Conservation (phyloP, 2,329 filamentous ascomycete species). For the Aspergillus calidoustus region DNA sequence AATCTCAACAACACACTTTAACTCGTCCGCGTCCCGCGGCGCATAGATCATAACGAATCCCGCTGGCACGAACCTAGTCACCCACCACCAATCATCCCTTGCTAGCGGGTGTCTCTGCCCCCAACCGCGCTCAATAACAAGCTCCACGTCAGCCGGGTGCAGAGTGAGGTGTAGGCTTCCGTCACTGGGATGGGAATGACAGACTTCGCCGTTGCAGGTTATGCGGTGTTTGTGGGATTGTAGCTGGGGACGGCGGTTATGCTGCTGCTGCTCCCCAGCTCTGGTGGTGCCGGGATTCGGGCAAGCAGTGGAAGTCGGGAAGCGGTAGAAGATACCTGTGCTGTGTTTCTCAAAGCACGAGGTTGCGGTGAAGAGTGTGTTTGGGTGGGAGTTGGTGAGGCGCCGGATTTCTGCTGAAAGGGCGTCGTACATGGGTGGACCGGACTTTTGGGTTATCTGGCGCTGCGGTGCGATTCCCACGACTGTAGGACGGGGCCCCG, state of each 20-base stretch:
- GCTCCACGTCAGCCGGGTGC: slow-evolving; percentile 75
- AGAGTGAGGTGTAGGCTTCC: slow-evolving; percentile 79
- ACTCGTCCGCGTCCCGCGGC: slow-evolving; percentile 69
- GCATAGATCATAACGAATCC: slow-evolving; percentile 85
- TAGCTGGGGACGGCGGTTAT: background rate
- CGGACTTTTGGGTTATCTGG: slow-evolving; percentile 71
- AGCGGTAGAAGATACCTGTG: slow-evolving; percentile 69
- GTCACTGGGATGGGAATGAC: slow-evolving; percentile 77
- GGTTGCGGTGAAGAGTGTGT: slow-evolving; percentile 63
- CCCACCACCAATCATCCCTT: slow-evolving; percentile 64
- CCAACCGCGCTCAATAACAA: slow-evolving; percentile 77
- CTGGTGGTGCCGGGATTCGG: background rate
- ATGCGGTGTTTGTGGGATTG: slow-evolving; percentile 19
- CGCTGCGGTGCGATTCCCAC: slow-evolving; percentile 81
- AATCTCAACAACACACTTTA: slow-evolving; percentile 69
- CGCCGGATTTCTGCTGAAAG: slow-evolving; percentile 59
- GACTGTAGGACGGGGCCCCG: slow-evolving; percentile 68
- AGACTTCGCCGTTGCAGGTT: slow-evolving; percentile 71
- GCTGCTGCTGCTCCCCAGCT: background rate
- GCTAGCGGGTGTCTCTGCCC: slow-evolving; percentile 66
- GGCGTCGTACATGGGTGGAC: slow-evolving; percentile 57
- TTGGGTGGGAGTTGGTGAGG: slow-evolving; percentile 54
- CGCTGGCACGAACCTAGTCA: slow-evolving; percentile 69
- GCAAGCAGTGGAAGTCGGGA: background rate
- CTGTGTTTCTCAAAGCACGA: slow-evolving; percentile 85